These are phyloP conservation scores for Proliferodiscus dingleyae DNA, from an alignment of 2,329 filamentous ascomycete genomes.

Conservation along the genomic window DNA sequence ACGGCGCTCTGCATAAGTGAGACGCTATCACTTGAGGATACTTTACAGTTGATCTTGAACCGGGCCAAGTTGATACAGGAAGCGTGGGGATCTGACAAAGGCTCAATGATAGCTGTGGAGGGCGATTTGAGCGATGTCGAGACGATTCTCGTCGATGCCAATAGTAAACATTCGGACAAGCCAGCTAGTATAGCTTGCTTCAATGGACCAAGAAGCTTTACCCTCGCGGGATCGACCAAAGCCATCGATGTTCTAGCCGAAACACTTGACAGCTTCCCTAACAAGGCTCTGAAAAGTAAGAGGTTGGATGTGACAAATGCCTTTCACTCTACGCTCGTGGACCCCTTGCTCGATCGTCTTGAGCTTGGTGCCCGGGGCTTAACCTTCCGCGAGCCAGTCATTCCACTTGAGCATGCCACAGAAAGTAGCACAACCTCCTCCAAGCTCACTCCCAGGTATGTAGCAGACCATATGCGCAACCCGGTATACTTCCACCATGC, in stretches of 20 bases:
- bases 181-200: constrained; percentile 29
- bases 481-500: constrained; percentile 30
- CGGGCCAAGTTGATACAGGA: constrained; percentile 32
- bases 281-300: constrained; percentile 11
- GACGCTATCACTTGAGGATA: constrained; percentile 29
- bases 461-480: constrained; percentile 23
- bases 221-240: constrained; percentile 28
- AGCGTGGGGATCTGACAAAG: constrained; percentile 33
- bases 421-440: neutral
- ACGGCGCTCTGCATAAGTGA: constrained; percentile 35
- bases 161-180: neutral
- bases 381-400: neutral
- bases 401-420: neutral
- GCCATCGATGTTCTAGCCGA: constrained; percentile 24
- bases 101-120: constrained; percentile 33
- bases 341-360: no score
- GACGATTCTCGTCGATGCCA: constrained; percentile 4
- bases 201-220: constrained; percentile 30
- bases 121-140: constrained; percentile 4
- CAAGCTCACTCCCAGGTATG: neutral
- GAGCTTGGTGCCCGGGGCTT: no score
- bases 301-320: constrained; percentile 26
- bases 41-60: constrained; percentile 27
- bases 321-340: constrained; percentile 28
- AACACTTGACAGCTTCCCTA: constrained; percentile 11